These are phyloP conservation scores for Ceratocystis eucalypticola DNA, from an alignment of 2,329 filamentous ascomycete species.

Conservation along the genomic window DNA sequence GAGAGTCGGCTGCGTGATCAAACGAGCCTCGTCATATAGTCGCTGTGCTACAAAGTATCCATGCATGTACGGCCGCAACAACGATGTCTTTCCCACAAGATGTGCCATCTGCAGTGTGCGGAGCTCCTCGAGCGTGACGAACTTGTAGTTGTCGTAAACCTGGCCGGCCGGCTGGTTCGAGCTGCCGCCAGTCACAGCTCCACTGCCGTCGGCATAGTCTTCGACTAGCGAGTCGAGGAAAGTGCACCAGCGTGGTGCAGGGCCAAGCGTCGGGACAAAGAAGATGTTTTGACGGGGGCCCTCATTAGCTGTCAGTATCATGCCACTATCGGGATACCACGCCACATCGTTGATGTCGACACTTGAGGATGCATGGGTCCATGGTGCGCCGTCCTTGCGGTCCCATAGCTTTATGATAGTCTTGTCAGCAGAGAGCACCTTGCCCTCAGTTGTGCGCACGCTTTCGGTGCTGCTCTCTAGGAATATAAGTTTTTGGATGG, in stretches of 20 bases:
- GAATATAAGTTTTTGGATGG: conserved; percentile 71
- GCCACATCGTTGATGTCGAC: conserved; percentile 92
- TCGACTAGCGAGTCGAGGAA: conserved; percentile 97
- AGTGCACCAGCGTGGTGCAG: conserved; percentile 87
- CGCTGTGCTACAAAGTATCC: conserved; percentile 95
- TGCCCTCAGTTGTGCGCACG: conserved; percentile 68
- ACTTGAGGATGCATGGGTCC: conserved; percentile 89
- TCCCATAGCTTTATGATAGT: conserved; percentile 97
- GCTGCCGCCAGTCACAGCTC: conserved; percentile 18
- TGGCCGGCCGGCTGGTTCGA: conserved; percentile 48
- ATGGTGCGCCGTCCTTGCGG: conserved; percentile 64
- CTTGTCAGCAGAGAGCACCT: conserved; percentile 85
- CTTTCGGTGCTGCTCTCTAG: conserved; percentile 53
- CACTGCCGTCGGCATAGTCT: conserved; percentile 70
- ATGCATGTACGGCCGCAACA: conserved; percentile 95
- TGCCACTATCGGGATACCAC: conserved; percentile 83
- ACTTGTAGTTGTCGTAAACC: conserved; percentile 98
- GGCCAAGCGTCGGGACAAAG: conserved; percentile 85
- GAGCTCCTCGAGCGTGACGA: conserved; percentile 78
- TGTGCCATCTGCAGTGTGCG: conserved; percentile 76
- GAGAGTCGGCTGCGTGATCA: conserved; percentile 87
- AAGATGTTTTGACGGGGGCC: conserved; percentile 90
- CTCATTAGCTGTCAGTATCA: conserved; percentile 94
- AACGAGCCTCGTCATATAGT: conserved; percentile 82
- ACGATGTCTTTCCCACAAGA: conserved; percentile 75